Percentiles rank a stretch among this genome's conserved stretches.
These are phyloP conservation scores for Aspergillus ochraceoroseus DNA, from an alignment of 2,329 filamentous ascomycete genomes.

Conservation along the genomic window DNA sequence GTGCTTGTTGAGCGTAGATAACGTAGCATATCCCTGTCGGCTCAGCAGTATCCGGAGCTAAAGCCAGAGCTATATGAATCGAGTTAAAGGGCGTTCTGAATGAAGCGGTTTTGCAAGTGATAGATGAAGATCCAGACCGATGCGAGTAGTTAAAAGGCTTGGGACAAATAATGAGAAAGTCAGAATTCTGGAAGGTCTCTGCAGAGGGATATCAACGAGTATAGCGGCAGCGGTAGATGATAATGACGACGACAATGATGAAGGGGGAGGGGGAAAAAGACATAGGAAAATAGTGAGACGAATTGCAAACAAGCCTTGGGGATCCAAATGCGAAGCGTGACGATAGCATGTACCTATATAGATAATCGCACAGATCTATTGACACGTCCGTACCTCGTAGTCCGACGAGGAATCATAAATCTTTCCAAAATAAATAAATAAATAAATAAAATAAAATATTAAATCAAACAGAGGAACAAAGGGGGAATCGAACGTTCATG, in stretches of 20 bases:
- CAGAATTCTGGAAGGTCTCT: background rate
- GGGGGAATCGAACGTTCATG: slow-evolving; percentile 41
- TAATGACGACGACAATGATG: too few relatives aligned
- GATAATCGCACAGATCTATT: slow-evolving; percentile 25
- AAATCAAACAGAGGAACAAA: slow-evolving; percentile 32
- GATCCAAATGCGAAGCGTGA: slow-evolving; percentile 15
- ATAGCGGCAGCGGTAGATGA: too few relatives aligned
- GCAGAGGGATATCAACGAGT: background rate
- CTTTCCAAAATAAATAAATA: slow-evolving; percentile 26
- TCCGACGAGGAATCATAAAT: slow-evolving; percentile 24
- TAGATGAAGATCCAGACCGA: too few relatives aligned
- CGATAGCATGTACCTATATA: slow-evolving; percentile 24
- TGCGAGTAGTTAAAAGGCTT: too few relatives aligned
- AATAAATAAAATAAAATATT: slow-evolving; percentile 18
- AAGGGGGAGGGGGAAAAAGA: background rate
- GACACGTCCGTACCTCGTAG: slow-evolving; percentile 30
- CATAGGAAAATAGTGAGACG: slow-evolving; percentile 6
- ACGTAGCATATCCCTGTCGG: too few relatives aligned
- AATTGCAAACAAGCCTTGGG: too few relatives aligned
- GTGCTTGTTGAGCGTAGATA: too few relatives aligned
- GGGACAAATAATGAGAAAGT: background rate
- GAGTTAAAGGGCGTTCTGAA: too few relatives aligned
- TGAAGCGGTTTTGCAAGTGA: too few relatives aligned
- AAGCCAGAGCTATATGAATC: too few relatives aligned
- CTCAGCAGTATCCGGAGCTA: background rate